A percentile compares a stretch with the other conserved stretches of the same genome.
Evolutionary conservation across 345 rosid species (phyloP).

Genomic region (Melaleuca quinquenervia): DNA sequence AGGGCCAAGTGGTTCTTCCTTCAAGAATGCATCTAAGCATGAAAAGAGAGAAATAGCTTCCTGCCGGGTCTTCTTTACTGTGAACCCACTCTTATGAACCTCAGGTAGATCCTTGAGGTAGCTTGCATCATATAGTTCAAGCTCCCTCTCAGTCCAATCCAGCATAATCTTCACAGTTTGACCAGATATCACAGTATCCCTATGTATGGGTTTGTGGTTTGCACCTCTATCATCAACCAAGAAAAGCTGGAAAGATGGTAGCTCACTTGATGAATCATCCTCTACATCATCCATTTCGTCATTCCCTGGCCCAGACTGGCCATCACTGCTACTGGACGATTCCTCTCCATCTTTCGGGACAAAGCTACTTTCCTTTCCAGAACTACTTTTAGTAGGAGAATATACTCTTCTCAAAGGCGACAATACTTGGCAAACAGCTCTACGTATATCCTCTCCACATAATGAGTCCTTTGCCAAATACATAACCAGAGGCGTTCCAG

Average conservation of each 20-base stretch:
- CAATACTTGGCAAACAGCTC: conserved; percentile 35
- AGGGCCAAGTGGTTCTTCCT: conserved; percentile 89
- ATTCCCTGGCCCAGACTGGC: conserved; percentile 11
- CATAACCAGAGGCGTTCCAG: conserved; percentile 69
- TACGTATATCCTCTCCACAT: conserved; percentile 52
- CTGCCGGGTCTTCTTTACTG: conserved; percentile 64
- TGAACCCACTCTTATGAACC: conserved; percentile 49
- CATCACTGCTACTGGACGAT: conserved; percentile 24
- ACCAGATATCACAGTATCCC: conserved; percentile 34
- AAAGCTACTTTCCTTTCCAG: conserved; percentile 43
- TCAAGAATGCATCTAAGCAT: conserved; percentile 91
- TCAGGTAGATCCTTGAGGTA: conserved; percentile 69
- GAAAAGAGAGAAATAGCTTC: conserved; percentile 80
- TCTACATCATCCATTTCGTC: conserved; percentile 17
- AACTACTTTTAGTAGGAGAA: conserved; percentile 20
- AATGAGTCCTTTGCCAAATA: conserved; percentile 36
- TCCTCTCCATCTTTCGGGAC: conserved; percentile 30
- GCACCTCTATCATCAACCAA: conserved; percentile 21
- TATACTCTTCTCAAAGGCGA: conserved; percentile 52
- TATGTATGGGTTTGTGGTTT: conserved; percentile 30
- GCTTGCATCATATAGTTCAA: conserved; percentile 54
- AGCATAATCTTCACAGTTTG: conserved; percentile 33
- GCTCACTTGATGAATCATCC: conserved; percentile 20
- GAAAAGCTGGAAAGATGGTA: conserved; percentile 32
- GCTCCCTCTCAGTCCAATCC: conserved; percentile 64